phyloP scores from a whole-genome alignment of 352 stramenopile species.

The Pythium dissotocum region DNA sequence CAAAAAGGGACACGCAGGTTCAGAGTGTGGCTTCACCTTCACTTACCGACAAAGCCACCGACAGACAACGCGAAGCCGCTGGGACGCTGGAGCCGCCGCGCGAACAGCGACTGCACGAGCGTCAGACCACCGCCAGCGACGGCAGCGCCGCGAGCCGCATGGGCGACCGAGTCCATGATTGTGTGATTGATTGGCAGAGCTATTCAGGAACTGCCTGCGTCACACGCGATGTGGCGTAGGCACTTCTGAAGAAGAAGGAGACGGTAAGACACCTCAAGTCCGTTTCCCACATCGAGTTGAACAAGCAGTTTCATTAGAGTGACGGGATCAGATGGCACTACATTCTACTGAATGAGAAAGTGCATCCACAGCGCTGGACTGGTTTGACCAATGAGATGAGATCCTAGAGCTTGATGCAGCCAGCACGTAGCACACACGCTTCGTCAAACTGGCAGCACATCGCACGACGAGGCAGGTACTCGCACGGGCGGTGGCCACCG shows the following conservation, averaged over 20 bases:
- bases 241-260: too few species aligned
- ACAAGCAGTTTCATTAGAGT: slow-evolving; percentile 14
- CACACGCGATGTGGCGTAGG: background rate
- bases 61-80: slow-evolving; percentile 57
- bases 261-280: too few species aligned
- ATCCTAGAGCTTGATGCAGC: slow-evolving; percentile 34
- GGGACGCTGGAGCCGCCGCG: slow-evolving; percentile 38
- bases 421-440: slow-evolving; percentile 62
- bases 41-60: slow-evolving; percentile 54
- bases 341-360: background rate
- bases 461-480: slow-evolving; percentile 58
- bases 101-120: slow-evolving; percentile 42
- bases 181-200: background rate
- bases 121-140: slow-evolving; percentile 44
- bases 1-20: background rate
- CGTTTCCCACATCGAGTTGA: background rate
- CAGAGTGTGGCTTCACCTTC: background rate
- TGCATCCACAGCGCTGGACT: background rate
- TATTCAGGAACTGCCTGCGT: slow-evolving; percentile 1
- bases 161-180: slow-evolving; percentile 36
- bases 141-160: slow-evolving; percentile 44
- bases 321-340: slow-evolving; percentile 6
- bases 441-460: slow-evolving; percentile 79
- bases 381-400: background rate
- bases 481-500: slow-evolving; percentile 51